Base-by-base conservation (phyloP, 1,284 basidiomycete species). In the Ceratobasidium sp. region DNA sequence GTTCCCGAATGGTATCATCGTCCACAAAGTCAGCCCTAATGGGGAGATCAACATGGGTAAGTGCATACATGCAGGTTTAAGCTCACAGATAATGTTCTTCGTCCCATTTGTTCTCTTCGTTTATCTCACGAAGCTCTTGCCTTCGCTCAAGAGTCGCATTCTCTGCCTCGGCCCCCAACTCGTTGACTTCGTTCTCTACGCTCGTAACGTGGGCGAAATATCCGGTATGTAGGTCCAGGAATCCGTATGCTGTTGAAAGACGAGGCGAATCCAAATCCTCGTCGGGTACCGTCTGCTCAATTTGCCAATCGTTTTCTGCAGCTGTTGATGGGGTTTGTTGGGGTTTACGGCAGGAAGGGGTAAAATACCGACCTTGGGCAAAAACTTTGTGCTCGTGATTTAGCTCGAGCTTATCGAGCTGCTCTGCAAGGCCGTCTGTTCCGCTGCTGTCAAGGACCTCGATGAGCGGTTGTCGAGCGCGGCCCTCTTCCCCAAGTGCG, bases 1-100 rank as follows among this genome's bases (percentile, higher is more conserved):
- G 85, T 73, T 92, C 92, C 81, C 88, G 88, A 73, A 95, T 93
- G 81, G 90, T 88, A 77, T 90, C 91, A 80, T 92, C 90, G 77
- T 95, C 93, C 54, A 88, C 90, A 81, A 88, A 94, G 83, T 95
- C 93, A 5, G 93, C 93, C 87, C 94, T 95, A 80, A 38, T 27
- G 8, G 2, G 23, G 14, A 12, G n/a, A 23, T 57, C 7, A 70
- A 35, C 30, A 33, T 55, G 27, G 14, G 23, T 16, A 2, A 60
- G 48, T 59, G 35, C 48, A 55, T 60, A 71, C 57, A 74, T 35
- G 33, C 57, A 69, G 50, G 38, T 4, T 14, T 46, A 59, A 20
- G 82, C 89, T 75, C 82, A 93, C 93, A 94, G 90, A 82, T 95
- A 95, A 83, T 95, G 87, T 81, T 94, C 93, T 82, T 90, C 90